Evolutionary conservation across 768 basidiomycete species (phyloP), one percentile per base, ranked within the genome.

Genomic region (Boletus pseudo-olivaceus): DNA sequence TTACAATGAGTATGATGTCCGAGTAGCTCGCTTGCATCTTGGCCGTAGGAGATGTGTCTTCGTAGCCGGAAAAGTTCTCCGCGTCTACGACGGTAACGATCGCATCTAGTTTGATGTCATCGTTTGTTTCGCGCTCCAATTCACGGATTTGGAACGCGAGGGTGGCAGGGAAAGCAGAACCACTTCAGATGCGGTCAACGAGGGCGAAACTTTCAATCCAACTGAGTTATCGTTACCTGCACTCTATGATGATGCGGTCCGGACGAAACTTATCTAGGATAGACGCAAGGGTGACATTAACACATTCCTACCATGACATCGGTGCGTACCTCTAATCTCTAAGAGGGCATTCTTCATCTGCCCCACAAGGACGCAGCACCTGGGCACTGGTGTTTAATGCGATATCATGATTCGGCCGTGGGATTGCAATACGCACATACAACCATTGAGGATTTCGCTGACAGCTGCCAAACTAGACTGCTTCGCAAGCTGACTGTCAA

Each of bases 21-120:
- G 94, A 93, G 68, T 96, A 98, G 65, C 88, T 88, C n/a, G 95
- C 90, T 74, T 92, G 87, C 86, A 96, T 93, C 67, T 83, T 90
- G 20, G 94, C 93, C 1, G 94, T 95, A 0, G 90, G 87, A 7
- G 89, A 92, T 0, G 83, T 87, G 66, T 98, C 95, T 65, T 97
- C 94, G 69, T 97, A 97, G 4, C 94, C 94, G 14, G 75, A 70
- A 68, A 98, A 98, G 70, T 96, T 96, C 71, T 92, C 90, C 1
- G 91, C 89, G 65, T 92, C 90, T 44, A 98, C 75, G 20, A 96
- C 93, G 1, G 95, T 98, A 38, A 94, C 78, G 53, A 97, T 95
- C 0, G 90, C 88, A 62, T 98, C 95, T 27, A 98, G 76, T 64
- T 82, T 84, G 66, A 98, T 80, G 45, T 86, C 89, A 11, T 82